Evolutionary conservation across 2,329 filamentous ascomycete genomes (phyloP), one percentile per base, ranked within the genome.

Genomic region (Fusarium transvaalense): DNA sequence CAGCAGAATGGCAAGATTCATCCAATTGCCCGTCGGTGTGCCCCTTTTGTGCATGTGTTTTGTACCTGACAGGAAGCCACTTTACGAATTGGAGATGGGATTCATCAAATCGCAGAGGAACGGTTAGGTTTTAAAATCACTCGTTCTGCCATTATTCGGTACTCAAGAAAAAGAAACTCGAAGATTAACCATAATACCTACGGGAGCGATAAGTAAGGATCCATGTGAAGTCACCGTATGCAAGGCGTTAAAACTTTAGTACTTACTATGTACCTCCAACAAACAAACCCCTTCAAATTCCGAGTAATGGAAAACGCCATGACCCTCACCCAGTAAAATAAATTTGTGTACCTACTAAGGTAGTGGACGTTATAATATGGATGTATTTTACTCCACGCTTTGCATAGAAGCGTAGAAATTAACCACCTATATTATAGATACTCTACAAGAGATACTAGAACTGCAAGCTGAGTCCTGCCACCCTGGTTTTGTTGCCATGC

Each of bases 11-110:
- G 32, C 39, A 31, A 48, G 38, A 48, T 56, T 41, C 42, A 35
- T 38, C 54, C 51, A 64, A 64, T 64, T 41, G 41, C 39, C 38
- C 48, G 42, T 31, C 34, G 37, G 32, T 52, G 45, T 61, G 42
- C 62, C 66, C 66, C 66, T 68, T 68, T 60, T 51, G 34, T 56
- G 47, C 51, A 52, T 67, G 15, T 54, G 19, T 39, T 23, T 23
- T 64, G 61, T 64, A 42, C 60, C 61, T 64, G 51, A 34, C 61
- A 51, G 25, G 21, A 54, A 45, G 29, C 12, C 39, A 61, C 45
- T 62, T 46, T 25, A 38, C 38, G 41, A 27, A 53, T 47, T 62
- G 17, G 27, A n/a, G 13, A 46, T 35, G 29, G 23, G 23, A 29
- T 31, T 23, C 21, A 21, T 21, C 17, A n/a, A 29, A 45, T 25